Evolutionary conservation across 192 early-diverging fungal genomes (phyloP), one percentile per base, ranked within the genome.

Genomic region (Backusella luteola): DNA sequence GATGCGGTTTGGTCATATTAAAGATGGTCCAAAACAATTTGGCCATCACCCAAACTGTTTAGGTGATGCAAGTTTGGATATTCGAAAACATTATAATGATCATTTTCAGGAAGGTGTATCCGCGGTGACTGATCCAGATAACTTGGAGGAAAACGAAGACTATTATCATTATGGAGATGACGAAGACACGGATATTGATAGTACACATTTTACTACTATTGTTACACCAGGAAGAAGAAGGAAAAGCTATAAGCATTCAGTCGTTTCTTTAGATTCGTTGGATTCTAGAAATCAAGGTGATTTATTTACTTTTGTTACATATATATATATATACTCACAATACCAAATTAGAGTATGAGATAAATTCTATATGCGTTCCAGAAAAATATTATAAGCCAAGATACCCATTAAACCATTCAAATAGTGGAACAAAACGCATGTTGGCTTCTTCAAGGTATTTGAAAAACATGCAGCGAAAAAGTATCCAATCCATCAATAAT

Each of bases 401-500:
- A 29, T 63, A 63, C 9, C 56, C 23, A n/a, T 63, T 63, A 63
- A 63, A 26, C 7, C 23, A 63, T 63, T 29, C 56, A 63, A 63
- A 63, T 4, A 72, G 41, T 26, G 70, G 41, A 46, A 39, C 44
- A 21, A 72, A 72, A 42, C 70, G 70, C 21, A 72, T 72, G 44
- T 2, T 72, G 36, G 70, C 70, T 14, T 72, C 70, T 72, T 72
- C 70, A 32, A 42, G 70, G 32, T 72, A 72, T 49, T 17, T 72
- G 23, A 72, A 72, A 72, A 72, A 44, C 17, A 72, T 72, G 44
- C 42, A 72, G 11, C 42, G 23, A 63, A 63, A 26, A 63, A 26
- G 11, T 63, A 63, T 29, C 19, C 38, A 26, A n/a, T n/a, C 68
- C 44, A 72, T 56, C 9, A 21, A 56, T n/a, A 53, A 53, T 19